Evolutionary conservation across 495 filamentous ascomycete genomes (phyloP).

Genomic region (Tuber indicum): DNA sequence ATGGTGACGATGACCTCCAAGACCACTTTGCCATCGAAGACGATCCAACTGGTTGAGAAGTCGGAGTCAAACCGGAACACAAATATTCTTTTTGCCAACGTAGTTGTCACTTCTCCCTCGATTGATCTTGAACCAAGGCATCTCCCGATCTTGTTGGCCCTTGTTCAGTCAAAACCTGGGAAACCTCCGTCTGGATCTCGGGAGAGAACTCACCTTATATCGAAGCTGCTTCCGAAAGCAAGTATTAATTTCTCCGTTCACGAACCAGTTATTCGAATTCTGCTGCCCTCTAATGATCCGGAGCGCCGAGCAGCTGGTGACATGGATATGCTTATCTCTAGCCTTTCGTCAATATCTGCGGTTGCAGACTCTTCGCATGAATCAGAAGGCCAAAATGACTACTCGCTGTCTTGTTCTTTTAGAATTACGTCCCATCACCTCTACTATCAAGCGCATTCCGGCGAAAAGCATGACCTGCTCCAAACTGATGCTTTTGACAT

Average conservation of each 20-base stretch:
- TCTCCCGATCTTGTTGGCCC: constrained; percentile 73
- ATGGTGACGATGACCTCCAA: constrained; percentile 97
- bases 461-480: constrained; percentile 74
- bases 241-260: constrained; percentile 93
- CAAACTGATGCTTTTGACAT: constrained; percentile 80
- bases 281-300: constrained; percentile 67
- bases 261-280: constrained; percentile 85
- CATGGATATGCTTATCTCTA: constrained; percentile 89
- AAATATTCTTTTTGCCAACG: constrained; percentile 92
- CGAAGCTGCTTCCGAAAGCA: constrained; percentile 87
- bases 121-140: constrained; percentile 92
- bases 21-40: constrained; percentile 92
- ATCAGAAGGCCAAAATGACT: constrained; percentile 72
- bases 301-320: constrained; percentile 54
- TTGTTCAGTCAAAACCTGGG: constrained; percentile 56
- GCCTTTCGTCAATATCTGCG: constrained; percentile 82
- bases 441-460: constrained; percentile 85
- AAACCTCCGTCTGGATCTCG: constrained; percentile 45
- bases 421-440: constrained; percentile 81
- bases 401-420: constrained; percentile 73
- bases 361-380: constrained; percentile 95
- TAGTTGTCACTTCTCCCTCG: constrained; percentile 92
- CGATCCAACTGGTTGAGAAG: constrained; percentile 69
- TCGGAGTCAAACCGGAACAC: constrained; percentile 82
- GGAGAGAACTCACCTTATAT: constrained; percentile 64